Evolutionary conservation across 139 green algal genomes (phyloP), one percentile per base, ranked within the genome.

Genomic region (Trebouxia sp.): DNA sequence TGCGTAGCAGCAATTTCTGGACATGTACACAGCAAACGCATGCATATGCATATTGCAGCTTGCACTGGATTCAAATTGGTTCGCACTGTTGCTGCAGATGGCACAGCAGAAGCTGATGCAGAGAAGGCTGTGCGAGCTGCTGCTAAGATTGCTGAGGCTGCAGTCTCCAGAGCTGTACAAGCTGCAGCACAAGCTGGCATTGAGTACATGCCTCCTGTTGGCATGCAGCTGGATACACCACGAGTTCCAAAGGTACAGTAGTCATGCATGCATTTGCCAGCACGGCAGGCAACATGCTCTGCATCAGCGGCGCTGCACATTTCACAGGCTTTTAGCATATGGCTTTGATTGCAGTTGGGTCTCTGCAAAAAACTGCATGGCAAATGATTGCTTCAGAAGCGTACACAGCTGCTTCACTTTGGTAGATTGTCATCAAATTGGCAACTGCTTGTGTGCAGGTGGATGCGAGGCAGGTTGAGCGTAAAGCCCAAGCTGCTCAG

Each of bases 401-500:
- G 6, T 6, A 39, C 55, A 66, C 8, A 6, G 55, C 26, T 17
- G 12, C 28, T 30, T 30, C 20, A 42, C 12, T 8, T 43, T 37
- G 26, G n/a, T 39, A 6, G 5, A n/a, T 43, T 32, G 11, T n/a
- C n/a, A n/a, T n/a, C n/a, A n/a, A n/a, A n/a, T n/a, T n/a, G n/a
- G n/a, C n/a, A n/a, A n/a, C n/a, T n/a, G 10, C 12, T 24, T 35
- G 26, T 37, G 32, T 42, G 35, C 35, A 72, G 62, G 62, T 72
- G 62, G 62, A 72, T n/a, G 35, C 32, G 14, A 45, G 62, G 32
- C 62, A 72, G 62, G 35, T 72, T 42, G 62, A 45, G 62, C 62
- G 62, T 22, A 72, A 72, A 26, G 62, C 62, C n/a, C 62, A 72
- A 43, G 62, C 62, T 42, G 62, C 62, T 14, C 62, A 72, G 62